Conservation (phyloP, 2,329 filamentous ascomycete genomes). For the Diaporthe vexans region DNA sequence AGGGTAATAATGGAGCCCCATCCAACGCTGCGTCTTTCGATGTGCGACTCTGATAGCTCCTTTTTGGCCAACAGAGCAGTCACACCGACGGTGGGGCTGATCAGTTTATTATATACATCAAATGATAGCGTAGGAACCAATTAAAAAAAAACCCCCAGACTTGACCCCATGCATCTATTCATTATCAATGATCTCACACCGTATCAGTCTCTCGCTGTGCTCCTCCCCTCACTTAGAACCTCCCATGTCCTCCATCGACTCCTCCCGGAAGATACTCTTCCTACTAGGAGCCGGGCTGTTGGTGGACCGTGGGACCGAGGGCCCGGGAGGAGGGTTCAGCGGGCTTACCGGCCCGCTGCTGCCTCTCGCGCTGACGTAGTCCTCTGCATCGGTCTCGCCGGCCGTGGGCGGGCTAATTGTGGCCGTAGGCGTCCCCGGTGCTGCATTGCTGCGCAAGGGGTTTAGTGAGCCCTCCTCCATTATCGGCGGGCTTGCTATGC, state of each 20-base stretch:
- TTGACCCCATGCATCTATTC: constrained; percentile 24
- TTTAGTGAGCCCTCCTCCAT: constrained; percentile 35
- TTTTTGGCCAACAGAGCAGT: neutral
- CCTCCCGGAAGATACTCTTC: constrained; percentile 59
- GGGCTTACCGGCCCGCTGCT: constrained; percentile 33
- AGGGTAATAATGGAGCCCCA: neutral
- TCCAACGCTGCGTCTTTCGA: neutral
- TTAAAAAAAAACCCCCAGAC: neutral
- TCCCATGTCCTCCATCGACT: constrained; percentile 58
- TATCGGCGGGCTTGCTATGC: constrained; percentile 28
- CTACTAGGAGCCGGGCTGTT: constrained; percentile 45
- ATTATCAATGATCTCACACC: neutral
- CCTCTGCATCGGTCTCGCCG: constrained; percentile 44
- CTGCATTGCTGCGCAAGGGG: constrained; percentile 10
- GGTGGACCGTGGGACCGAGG: constrained; percentile 35
- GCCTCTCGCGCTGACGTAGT: constrained; percentile 47
- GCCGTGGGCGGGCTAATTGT: constrained; percentile 49
- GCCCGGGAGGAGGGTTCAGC: constrained; percentile 39
- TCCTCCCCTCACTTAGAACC: constrained; percentile 25
- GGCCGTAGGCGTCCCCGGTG: constrained; percentile 40
- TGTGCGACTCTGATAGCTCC: neutral
- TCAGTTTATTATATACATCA: constrained; percentile 21
- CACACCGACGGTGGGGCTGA: neutral
- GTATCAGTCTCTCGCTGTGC: neutral
- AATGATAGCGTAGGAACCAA: neutral